phyloP scores from a whole-genome alignment of 441 rosid genomes.

The Eutrema salsugineum region DNA sequence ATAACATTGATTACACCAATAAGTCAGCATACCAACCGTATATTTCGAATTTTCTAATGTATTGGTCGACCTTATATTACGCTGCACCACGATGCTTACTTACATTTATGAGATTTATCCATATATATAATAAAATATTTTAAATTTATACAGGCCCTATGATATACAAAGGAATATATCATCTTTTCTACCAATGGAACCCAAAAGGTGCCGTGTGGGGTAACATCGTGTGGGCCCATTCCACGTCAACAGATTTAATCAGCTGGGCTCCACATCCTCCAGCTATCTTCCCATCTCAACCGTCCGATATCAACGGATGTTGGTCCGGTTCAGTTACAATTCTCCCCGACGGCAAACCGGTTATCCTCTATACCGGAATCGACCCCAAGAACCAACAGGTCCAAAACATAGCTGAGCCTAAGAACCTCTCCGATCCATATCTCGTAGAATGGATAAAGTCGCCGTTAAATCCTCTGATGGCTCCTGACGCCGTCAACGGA shows the following conservation, averaged over 20 bases:
- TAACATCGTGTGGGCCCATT: conserved; percentile 81
- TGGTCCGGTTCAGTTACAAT: conserved; percentile 86
- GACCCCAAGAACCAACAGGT: conserved; percentile 45
- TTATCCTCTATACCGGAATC: conserved; percentile 68
- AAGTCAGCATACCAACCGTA: conserved; percentile 20
- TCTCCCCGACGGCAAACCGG: conserved; percentile 52
- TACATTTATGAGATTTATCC: neutral
- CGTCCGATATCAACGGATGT: conserved; percentile 56
- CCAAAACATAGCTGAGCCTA: conserved; percentile 68
- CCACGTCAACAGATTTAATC: conserved; percentile 74
- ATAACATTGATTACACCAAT: conserved; percentile 2
- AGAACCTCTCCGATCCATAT: conserved; percentile 50
- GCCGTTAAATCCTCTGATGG: conserved; percentile 57
- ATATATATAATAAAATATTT: neutral
- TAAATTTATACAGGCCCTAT: conserved; percentile 19
- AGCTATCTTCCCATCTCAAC: conserved; percentile 60
- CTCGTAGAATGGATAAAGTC: conserved; percentile 64
- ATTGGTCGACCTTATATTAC: conserved; percentile 9
- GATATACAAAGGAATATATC: conserved; percentile 82
- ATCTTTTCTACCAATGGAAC: conserved; percentile 81
- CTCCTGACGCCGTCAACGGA: conserved; percentile 43
- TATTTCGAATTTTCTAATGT: conserved; percentile 14
- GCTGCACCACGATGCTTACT: conserved; percentile 15
- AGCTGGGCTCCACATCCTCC: conserved; percentile 67
- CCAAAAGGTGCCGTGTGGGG: conserved; percentile 77